Base-by-base conservation (phyloP, 1,284 basidiomycete species). In the Irpex sp. region DNA sequence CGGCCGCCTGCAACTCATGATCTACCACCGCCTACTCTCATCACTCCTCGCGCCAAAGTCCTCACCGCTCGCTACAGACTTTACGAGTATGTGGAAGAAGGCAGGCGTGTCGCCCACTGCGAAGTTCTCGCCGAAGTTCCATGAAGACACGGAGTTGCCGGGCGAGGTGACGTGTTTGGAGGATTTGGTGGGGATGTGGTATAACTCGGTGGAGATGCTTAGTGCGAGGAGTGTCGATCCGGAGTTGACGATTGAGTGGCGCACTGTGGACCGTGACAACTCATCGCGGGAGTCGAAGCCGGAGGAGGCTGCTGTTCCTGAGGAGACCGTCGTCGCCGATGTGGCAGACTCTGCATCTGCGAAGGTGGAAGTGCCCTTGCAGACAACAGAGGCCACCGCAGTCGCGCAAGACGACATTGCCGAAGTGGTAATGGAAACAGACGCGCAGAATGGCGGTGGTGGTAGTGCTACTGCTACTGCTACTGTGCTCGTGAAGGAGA, bases 1-100 rank as follows among this genome's bases (percentile, higher is more conserved):
- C 0, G 84, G 91, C 0, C 82, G 83, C n/a, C 74, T 93, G 18
- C 93, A 95, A 71, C 80, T 94, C 4, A 94, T 94, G 91, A 72
- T 93, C 35, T 95, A 95, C 72, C 84, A 87, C 68, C 86, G 86
- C 56, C 81, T 95, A 52, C 76, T 94, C 12, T 80, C 81, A 47
- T 74, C 72, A 18, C 74, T 90, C 12, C 68, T 88, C 16, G 71
- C 78, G 3, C 70, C 73, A 0, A 68, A 77, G 33, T 66, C 67
- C 2, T 60, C 63, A 9, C 48, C 51, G 16, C 51, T 63, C 28
- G 71, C 76, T 2, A 80, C 86, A 64, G 78, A 87, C 65, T 91
- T 90, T 67, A 56, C 69, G 19, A 60, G 67, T 0, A 64, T 91
- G 10, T 93, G 90, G 83, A 67, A 65, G 5, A 77, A 77, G 56